Conservation (phyloP, 805 yeast genomes). For the Lachancea sp. region DNA sequence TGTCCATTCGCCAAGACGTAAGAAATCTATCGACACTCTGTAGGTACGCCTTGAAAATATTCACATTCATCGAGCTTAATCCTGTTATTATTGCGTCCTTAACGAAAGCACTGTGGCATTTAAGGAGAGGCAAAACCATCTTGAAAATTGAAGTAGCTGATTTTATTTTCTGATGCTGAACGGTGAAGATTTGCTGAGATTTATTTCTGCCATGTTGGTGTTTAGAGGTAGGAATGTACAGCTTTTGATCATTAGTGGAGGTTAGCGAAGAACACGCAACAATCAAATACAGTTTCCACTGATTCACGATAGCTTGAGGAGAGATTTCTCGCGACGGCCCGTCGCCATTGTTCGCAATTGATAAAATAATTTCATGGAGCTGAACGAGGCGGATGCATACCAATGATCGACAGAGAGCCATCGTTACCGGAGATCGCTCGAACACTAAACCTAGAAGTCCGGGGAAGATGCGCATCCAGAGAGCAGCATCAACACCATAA, state of each 20-base stretch:
- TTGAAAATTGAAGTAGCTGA: constrained; percentile 86
- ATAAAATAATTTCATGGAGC: constrained; percentile 62
- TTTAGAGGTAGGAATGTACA: constrained; percentile 49
- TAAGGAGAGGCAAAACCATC: constrained; percentile 77
- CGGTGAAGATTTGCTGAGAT: constrained; percentile 69
- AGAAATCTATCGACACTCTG: constrained; percentile 65
- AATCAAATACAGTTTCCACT: constrained; percentile 82
- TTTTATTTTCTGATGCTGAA: constrained; percentile 86
- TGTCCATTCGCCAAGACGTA: constrained; percentile 48
- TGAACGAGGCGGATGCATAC: constrained; percentile 87
- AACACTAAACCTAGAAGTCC: constrained; percentile 63
- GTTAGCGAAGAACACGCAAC: constrained; percentile 91
- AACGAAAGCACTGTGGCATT: constrained; percentile 59
- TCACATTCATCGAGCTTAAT: constrained; percentile 80
- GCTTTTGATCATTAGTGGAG: constrained; percentile 77
- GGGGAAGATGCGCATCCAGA: constrained; percentile 92
- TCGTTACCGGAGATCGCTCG: constrained; percentile 81
- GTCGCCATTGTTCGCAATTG: constrained; percentile 43
- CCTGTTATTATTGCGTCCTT: constrained; percentile 88
- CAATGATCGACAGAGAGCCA: constrained; percentile 85
- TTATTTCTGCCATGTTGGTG: constrained; percentile 66
- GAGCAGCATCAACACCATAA: constrained; percentile 89
- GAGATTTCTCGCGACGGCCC: constrained; percentile 36
- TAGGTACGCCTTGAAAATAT: constrained; percentile 74
- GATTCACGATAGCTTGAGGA: constrained; percentile 70